phyloP scores from a whole-genome alignment of 2,329 filamentous ascomycete genomes.

The Stachybotrys chartarum region DNA sequence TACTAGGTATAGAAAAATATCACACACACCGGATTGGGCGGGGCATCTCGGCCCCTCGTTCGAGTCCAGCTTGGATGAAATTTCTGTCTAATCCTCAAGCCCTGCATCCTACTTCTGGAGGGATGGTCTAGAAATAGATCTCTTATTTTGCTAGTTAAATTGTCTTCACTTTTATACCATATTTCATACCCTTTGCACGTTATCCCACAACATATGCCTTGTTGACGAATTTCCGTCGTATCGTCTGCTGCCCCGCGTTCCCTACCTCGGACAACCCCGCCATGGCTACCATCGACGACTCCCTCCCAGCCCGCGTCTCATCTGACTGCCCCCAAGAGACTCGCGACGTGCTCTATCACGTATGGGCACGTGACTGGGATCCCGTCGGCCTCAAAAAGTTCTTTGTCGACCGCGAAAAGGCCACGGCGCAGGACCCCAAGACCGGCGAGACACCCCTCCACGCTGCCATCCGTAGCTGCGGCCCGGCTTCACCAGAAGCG shows the following conservation, averaged over 20 bases:
- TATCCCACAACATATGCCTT: no score
- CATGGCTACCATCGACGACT: constrained; percentile 36
- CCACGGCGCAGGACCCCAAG: constrained; percentile 75
- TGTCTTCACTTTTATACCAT: no score
- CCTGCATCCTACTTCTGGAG: background rate
- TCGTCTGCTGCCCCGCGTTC: background rate
- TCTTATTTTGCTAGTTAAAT: no score
- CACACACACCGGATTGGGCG: background rate
- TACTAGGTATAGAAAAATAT: background rate
- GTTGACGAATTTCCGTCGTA: background rate
- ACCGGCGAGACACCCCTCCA: constrained; percentile 87
- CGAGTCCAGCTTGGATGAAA: constrained; percentile 3
- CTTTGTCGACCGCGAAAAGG: constrained; percentile 52
- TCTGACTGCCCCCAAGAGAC: constrained; percentile 42
- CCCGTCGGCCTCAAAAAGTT: constrained; percentile 56
- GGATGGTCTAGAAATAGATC: background rate
- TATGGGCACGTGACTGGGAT: constrained; percentile 55
- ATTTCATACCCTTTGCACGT: no score
- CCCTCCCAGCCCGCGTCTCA: constrained; percentile 45
- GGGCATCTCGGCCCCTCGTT: background rate
- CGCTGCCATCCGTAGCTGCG: constrained; percentile 76
- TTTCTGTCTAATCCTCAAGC: background rate
- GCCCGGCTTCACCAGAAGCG: constrained; percentile 25
- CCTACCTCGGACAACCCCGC: constrained; percentile 13
- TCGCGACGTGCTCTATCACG: constrained; percentile 44